phyloP scores from a whole-genome alignment of 1,139 yeast species.

The Torulaspora globosa region DNA sequence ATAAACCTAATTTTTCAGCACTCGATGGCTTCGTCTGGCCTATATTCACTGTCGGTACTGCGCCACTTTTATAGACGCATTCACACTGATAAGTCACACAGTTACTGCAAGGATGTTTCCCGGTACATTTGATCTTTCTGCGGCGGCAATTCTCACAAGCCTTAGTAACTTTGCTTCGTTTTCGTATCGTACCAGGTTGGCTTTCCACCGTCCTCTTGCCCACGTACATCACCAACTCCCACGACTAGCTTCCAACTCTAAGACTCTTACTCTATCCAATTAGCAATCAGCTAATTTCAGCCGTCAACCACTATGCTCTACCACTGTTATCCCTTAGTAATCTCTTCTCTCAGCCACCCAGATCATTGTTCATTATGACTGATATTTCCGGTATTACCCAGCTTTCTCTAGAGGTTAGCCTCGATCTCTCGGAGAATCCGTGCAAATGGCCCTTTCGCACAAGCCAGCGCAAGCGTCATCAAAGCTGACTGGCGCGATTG shows the following conservation, averaged over 20 bases:
- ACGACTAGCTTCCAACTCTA: background rate
- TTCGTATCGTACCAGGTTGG: slow-evolving; percentile 10
- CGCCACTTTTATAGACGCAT: slow-evolving; percentile 21
- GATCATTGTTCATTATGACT: background rate
- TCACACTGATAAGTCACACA: slow-evolving; percentile 34
- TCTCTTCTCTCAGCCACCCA: no score
- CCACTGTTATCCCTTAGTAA: no score
- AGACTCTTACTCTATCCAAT: no score
- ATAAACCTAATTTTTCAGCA: slow-evolving; percentile 1
- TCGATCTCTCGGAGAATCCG: background rate
- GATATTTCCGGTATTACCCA: background rate
- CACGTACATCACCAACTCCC: background rate
- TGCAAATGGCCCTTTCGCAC: no score
- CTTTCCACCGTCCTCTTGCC: slow-evolving; percentile 2
- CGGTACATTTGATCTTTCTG: slow-evolving; percentile 61
- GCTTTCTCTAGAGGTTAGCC: background rate
- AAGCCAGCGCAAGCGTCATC: no score
- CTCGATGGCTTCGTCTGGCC: background rate
- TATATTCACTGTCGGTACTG: background rate
- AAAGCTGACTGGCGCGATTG: no score
- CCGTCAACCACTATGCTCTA: no score
- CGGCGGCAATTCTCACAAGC: slow-evolving; percentile 62
- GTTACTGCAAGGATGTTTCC: slow-evolving; percentile 38
- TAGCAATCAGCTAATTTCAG: no score
- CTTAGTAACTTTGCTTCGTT: slow-evolving; percentile 37